phyloP scores from a whole-genome alignment of 306 rosid genomes.

The Oxytropis ochrocephala region DNA sequence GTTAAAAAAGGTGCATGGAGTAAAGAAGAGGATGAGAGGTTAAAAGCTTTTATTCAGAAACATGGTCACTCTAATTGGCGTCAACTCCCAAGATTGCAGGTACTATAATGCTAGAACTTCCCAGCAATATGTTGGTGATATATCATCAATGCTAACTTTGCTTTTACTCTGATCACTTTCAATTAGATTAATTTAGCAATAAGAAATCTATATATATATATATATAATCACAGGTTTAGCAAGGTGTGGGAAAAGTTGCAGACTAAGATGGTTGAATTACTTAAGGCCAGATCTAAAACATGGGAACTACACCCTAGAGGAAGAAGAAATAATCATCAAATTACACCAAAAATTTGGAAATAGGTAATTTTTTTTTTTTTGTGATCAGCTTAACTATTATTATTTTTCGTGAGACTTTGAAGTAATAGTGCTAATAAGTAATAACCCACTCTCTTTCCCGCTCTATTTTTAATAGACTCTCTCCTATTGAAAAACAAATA shows the following conservation, averaged over 20 bases:
- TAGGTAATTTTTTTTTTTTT: slow-evolving; percentile 18
- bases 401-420: too few relatives aligned
- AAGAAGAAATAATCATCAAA: slow-evolving; percentile 46
- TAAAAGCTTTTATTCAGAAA: slow-evolving; percentile 40
- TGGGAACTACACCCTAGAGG: slow-evolving; percentile 49
- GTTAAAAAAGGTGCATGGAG: slow-evolving; percentile 77
- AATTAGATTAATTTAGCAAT: neutral
- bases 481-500: too few relatives aligned
- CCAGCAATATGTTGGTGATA: neutral
- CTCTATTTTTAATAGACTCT: too few relatives aligned
- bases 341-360: slow-evolving; percentile 54
- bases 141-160: neutral
- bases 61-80: slow-evolving; percentile 72
- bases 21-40: slow-evolving; percentile 53
- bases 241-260: slow-evolving; percentile 88
- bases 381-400: too few relatives aligned
- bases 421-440: too few relatives aligned
- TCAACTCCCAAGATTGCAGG: slow-evolving; percentile 53
- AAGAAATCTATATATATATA: neutral
- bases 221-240: slow-evolving; percentile 32
- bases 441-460: too few relatives aligned
- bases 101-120: neutral
- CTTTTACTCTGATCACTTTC: neutral
- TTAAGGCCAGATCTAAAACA: slow-evolving; percentile 52
- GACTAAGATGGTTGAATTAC: slow-evolving; percentile 72